Evolutionary conservation across 129 eudicot species (phyloP).

Genomic region (Saussurea involucrata): DNA sequence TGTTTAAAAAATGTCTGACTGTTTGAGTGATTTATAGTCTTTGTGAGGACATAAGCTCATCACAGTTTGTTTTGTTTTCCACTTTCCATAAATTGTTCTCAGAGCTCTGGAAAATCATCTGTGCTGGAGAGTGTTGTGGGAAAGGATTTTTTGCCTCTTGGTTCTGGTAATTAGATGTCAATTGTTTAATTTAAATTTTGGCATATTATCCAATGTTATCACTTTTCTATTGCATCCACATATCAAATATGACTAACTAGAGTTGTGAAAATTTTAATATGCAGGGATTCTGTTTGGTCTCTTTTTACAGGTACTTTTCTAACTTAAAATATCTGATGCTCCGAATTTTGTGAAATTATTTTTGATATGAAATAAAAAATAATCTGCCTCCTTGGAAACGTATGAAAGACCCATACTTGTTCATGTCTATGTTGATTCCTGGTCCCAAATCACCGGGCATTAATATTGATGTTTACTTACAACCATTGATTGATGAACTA

Average conservation of each 20-base stretch:
- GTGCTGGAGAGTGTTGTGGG: constrained; percentile 92
- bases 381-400: no score
- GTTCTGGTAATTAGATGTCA: constrained; percentile 56
- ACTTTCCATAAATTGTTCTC: constrained; percentile 1
- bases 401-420: no score
- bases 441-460: no score
- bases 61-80: background rate
- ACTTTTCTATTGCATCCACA: background rate
- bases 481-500: no score
- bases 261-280: constrained; percentile 2
- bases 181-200: background rate
- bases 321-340: no score
- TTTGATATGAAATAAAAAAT: no score
- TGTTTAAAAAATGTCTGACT: background rate
- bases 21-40: background rate
- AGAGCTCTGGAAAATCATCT: constrained; percentile 96
- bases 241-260: no score
- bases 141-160: constrained; percentile 97
- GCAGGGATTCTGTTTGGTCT: no score
- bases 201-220: background rate
- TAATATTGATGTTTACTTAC: no score
- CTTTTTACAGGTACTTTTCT: no score
- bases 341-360: no score
- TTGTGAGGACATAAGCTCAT: background rate
- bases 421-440: no score